Evolutionary conservation across 2,329 filamentous ascomycete species (phyloP).

Genomic region (Talaromyces funiculosus): DNA sequence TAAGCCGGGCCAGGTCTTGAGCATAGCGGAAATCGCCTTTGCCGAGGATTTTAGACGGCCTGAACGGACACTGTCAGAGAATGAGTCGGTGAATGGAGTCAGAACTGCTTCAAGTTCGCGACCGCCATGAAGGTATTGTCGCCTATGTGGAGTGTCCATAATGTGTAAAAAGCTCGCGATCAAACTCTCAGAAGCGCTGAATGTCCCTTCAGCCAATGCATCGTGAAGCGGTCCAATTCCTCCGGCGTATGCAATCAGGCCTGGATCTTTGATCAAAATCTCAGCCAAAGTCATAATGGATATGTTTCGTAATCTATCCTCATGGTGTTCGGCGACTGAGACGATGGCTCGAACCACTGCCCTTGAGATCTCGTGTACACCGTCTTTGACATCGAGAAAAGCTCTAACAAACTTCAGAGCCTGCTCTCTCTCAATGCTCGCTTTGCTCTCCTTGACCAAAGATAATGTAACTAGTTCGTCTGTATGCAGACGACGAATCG

Average conservation of each 20-base stretch:
- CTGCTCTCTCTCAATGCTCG: conserved; percentile 95
- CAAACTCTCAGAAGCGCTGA: conserved; percentile 86
- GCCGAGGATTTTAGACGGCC: conserved; percentile 76
- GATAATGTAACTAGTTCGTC: conserved; percentile 90
- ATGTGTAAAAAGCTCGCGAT: conserved; percentile 84
- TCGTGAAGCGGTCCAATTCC: conserved; percentile 86
- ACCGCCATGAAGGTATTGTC: conserved; percentile 78
- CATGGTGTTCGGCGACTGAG: conserved; percentile 77
- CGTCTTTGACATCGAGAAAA: conserved; percentile 92
- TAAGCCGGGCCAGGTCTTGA: conserved; percentile 91
- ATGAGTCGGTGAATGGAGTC: conserved; percentile 84
- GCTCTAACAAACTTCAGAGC: conserved; percentile 93
- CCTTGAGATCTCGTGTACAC: conserved; percentile 78
- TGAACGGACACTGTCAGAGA: conserved; percentile 50
- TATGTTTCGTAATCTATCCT: conserved; percentile 82
- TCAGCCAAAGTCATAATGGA: conserved; percentile 90
- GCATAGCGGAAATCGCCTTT: conserved; percentile 81
- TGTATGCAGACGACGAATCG: conserved; percentile 79
- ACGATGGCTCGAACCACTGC: conserved; percentile 85
- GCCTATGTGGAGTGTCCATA: conserved; percentile 73
- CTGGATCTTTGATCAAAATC: conserved; percentile 79
- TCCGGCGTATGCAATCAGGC: conserved; percentile 72
- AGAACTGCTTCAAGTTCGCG: conserved; percentile 87
- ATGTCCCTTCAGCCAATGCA: conserved; percentile 80
- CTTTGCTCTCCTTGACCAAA: conserved; percentile 89